Evolutionary conservation across 345 rosid species (phyloP), one percentile per base, ranked within the genome.

Genomic region (Draba incana): DNA sequence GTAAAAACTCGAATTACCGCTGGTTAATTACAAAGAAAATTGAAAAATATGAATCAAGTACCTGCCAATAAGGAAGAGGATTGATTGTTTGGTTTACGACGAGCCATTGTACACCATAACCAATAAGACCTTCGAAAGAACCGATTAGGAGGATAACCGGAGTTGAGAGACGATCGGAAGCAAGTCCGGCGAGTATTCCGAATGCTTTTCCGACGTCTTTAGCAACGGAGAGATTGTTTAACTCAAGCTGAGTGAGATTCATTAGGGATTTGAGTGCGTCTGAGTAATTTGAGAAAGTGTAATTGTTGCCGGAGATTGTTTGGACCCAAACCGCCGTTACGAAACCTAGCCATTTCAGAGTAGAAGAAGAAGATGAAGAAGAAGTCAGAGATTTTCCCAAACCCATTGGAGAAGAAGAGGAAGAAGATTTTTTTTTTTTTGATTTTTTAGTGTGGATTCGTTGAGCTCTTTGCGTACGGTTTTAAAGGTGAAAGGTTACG

Each of bases 41-140:
- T 2, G 4, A 27, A 27, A 27, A 27, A 13, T 23, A 6, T 0
- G 12, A 24, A 9, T 10, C 0, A 8, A 45, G 56, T n/a, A 85
- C 90, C 88, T 82, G 86, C 86, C 88, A 85, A 53, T 83, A 85
- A 30, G 86, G 80, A 4, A 87, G 80, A 57, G 90, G 85, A 14
- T 37, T 56, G 12, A 87, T 81, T 11, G 69, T 53, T 30, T 71
- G 71, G 81, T 86, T 82, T 2, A 83, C 86, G 8, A 87, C 86
- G 13, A 87, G 92, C 92, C 92, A 85, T 70, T 85, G 90, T 41
- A 65, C 85, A 38, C 92, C 88, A 64, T 85, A 87, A 8, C 90
- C 90, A 4, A 85, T 4, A 31, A 85, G 73, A 4, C 90, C 88
- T 65, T 82, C 84, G 15, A 83, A 10, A 4, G 80, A 59, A 2